Evolutionary conservation across 2,329 filamentous ascomycete genomes (phyloP).

Genomic region (Diaporthe eres): DNA sequence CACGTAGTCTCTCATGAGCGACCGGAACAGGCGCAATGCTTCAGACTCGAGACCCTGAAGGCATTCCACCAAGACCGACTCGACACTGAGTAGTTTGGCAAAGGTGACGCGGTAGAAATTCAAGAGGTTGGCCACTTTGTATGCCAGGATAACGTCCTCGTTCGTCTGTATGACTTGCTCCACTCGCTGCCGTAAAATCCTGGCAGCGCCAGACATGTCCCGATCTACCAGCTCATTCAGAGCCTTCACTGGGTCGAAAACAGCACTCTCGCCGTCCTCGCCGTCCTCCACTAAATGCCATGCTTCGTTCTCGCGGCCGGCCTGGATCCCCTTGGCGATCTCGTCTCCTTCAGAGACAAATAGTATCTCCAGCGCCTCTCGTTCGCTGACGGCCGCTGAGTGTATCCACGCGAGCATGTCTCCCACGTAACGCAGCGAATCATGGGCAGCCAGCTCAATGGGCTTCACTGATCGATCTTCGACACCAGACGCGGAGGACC

Average conservation of each 20-base stretch:
- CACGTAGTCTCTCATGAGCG: constrained; percentile 84
- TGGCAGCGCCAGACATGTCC: constrained; percentile 83
- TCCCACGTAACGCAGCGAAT: constrained; percentile 90
- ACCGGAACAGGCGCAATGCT: constrained; percentile 85
- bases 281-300: constrained; percentile 80
- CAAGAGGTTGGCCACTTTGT: constrained; percentile 90
- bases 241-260: constrained; percentile 86
- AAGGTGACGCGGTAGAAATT: constrained; percentile 93
- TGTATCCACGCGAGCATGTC: constrained; percentile 99
- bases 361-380: constrained; percentile 90
- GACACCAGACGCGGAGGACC: constrained; percentile 70
- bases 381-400: constrained; percentile 92
- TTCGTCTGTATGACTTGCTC: constrained; percentile 94
- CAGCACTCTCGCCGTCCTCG: constrained; percentile 60
- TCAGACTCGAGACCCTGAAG: constrained; percentile 80
- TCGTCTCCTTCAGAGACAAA: constrained; percentile 94
- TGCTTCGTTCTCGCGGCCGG: constrained; percentile 84
- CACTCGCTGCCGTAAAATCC: constrained; percentile 88
- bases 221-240: constrained; percentile 89
- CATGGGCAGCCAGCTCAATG: constrained; percentile 94
- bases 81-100: constrained; percentile 78
- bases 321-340: constrained; percentile 84
- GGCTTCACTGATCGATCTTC: constrained; percentile 80
- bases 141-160: constrained; percentile 89
- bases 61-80: constrained; percentile 78